Conservation (phyloP, 1,139 yeast genomes). For the Eremothecium gossypii region DNA sequence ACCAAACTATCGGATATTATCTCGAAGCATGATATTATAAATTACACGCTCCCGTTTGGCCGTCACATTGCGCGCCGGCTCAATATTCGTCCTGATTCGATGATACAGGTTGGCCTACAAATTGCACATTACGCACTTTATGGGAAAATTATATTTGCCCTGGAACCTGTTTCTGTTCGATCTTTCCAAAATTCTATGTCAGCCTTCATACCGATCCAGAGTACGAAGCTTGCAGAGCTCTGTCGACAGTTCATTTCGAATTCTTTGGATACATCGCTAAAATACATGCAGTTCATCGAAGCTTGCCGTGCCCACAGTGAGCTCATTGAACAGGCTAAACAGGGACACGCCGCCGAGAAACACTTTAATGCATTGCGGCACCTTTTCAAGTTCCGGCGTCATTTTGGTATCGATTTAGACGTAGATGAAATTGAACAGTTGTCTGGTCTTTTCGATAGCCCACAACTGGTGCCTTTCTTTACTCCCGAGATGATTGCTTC, state of each 20-base stretch:
- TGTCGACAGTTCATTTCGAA: conserved; percentile 57
- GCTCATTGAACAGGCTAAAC: conserved; percentile 43
- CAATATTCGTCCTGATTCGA: conserved; percentile 53
- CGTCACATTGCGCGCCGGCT: conserved; percentile 42
- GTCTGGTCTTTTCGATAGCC: conserved; percentile 32
- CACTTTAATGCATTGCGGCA: conserved; percentile 58
- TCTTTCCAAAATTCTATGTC: conserved; percentile 59
- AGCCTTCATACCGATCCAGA: conserved; percentile 58
- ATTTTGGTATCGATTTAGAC: conserved; percentile 35
- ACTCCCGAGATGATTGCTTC: conserved; percentile 39
- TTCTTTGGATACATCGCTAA: conserved; percentile 28
- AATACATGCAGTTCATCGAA: conserved; percentile 34
- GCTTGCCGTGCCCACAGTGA: conserved; percentile 46
- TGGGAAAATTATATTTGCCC: conserved; percentile 56
- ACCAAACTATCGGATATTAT: conserved; percentile 69
- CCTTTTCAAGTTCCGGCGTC: conserved; percentile 30
- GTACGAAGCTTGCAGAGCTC: conserved; percentile 41
- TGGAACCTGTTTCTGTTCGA: conserved; percentile 69
- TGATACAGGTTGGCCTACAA: conserved; percentile 60
- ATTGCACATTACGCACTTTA: conserved; percentile 64
- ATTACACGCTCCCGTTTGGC: conserved; percentile 36
- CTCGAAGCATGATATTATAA: conserved; percentile 56
- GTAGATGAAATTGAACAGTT: conserved; percentile 28
- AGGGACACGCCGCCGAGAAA: conserved; percentile 62
- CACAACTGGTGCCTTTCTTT: conserved; percentile 39